These are phyloP conservation scores for Rhizophagus clarus DNA, from an alignment of 192 early-diverging fungal species.

Conservation along the genomic window DNA sequence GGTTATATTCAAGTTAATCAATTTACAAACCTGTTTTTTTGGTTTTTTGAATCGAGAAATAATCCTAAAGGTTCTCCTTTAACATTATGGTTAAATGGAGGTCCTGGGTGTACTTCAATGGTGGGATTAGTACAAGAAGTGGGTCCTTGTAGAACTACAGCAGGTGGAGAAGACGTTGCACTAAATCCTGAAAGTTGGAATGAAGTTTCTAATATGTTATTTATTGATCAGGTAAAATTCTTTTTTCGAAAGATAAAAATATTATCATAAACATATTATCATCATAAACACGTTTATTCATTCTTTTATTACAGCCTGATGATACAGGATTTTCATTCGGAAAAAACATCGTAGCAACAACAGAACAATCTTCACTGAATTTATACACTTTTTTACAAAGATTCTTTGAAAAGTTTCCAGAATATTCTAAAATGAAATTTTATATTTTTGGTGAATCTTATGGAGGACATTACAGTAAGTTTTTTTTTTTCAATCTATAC, in stretches of 20 bases:
- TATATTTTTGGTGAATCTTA: conserved; percentile 59
- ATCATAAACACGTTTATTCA: too few relatives aligned
- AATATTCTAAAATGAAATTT: conserved; percentile 31
- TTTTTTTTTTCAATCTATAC: not conserved
- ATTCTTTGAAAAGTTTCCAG: conserved; percentile 43
- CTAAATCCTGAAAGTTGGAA: conserved; percentile 22
- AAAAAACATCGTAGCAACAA: conserved; percentile 47
- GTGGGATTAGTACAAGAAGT: conserved; percentile 80
- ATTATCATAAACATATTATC: not conserved
- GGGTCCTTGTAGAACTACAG: conserved; percentile 86
- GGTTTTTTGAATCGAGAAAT: conserved; percentile 94
- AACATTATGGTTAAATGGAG: conserved; percentile 77
- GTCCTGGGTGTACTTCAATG: conserved; percentile 79
- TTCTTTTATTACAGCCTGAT: conserved; percentile 57
- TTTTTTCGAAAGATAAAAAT: not conserved
- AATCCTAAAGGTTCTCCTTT: conserved; percentile 75
- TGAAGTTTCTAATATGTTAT: conserved; percentile 13
- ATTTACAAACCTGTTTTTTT: conserved; percentile 57
- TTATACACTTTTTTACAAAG: conserved; percentile 51
- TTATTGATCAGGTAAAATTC: conserved; percentile 2
- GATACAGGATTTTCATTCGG: conserved; percentile 74
- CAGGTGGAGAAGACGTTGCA: conserved; percentile 56
- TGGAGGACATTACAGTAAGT: conserved; percentile 48
- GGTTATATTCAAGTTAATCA: not conserved
- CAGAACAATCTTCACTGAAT: conserved; percentile 44